Percentiles rank a stretch among this genome's conserved stretches.
phyloP scores from a whole-genome alignment of 2,329 filamentous ascomycete genomes.

The Cladophialophora chaetospira region DNA sequence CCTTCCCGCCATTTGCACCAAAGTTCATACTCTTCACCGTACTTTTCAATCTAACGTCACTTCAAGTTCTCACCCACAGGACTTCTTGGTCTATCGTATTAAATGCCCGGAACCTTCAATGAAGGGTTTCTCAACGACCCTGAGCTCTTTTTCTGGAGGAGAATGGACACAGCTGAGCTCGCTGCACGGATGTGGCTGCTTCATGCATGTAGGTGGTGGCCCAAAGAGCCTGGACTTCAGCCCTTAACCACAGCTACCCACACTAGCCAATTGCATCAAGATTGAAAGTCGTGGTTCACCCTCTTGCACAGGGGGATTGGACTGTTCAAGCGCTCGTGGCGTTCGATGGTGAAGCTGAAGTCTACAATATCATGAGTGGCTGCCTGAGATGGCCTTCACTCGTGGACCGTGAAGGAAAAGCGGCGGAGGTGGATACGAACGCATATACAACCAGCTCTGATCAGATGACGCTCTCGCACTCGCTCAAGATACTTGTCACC shows the following conservation, averaged over 20 bases:
- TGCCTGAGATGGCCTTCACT: neutral
- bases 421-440: neutral
- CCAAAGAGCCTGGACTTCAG: neutral
- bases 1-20: too few species aligned
- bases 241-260: neutral
- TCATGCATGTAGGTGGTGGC: neutral
- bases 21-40: too few species aligned
- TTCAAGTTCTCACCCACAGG: neutral
- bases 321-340: neutral
- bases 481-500: neutral
- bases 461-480: neutral
- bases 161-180: neutral
- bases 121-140: neutral
- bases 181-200: neutral
- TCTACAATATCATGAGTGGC: neutral
- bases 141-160: neutral
- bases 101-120: neutral
- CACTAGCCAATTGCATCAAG: neutral
- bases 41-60: too few species aligned
- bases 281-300: neutral
- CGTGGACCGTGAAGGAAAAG: neutral
- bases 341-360: neutral
- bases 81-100: neutral
- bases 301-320: neutral
- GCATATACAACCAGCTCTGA: neutral